phyloP scores from a whole-genome alignment of 768 basidiomycete species.

The Phylloporus arenicola region DNA sequence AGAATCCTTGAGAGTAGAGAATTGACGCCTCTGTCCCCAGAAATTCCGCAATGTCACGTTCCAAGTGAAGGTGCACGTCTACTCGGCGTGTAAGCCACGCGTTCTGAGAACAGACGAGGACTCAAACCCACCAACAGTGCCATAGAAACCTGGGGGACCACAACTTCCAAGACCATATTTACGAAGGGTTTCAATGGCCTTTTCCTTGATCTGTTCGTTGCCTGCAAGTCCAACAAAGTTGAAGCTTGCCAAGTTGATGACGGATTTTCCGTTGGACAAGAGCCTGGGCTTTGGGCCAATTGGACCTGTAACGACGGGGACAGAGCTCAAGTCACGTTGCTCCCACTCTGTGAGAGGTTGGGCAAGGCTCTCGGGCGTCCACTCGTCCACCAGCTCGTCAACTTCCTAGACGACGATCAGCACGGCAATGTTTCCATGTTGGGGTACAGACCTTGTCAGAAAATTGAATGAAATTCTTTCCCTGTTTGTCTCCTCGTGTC shows the following conservation, averaged over 20 bases:
- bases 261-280: constrained; percentile 62
- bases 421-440: background rate
- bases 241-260: constrained; percentile 80
- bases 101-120: background rate
- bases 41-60: constrained; percentile 86
- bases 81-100: constrained; percentile 5
- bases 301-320: constrained; percentile 75
- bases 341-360: constrained; percentile 56
- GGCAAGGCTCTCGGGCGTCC: constrained; percentile 81
- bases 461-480: constrained; percentile 88
- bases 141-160: constrained; percentile 96
- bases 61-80: constrained; percentile 92
- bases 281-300: constrained; percentile 83
- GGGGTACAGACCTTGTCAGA: constrained; percentile 69
- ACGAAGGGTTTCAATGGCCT: constrained; percentile 75
- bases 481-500: constrained; percentile 77
- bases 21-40: constrained; percentile 85
- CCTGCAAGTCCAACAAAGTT: constrained; percentile 90
- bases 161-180: constrained; percentile 94
- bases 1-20: constrained; percentile 91
- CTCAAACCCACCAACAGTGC: constrained; percentile 71
- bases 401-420: constrained; percentile 63
- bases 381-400: constrained; percentile 93
- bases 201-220: constrained; percentile 81
- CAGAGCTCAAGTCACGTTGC: constrained; percentile 59